Evolutionary conservation across 2,329 filamentous ascomycete species (phyloP).

Genomic region (Trichoderma cornu-damae): DNA sequence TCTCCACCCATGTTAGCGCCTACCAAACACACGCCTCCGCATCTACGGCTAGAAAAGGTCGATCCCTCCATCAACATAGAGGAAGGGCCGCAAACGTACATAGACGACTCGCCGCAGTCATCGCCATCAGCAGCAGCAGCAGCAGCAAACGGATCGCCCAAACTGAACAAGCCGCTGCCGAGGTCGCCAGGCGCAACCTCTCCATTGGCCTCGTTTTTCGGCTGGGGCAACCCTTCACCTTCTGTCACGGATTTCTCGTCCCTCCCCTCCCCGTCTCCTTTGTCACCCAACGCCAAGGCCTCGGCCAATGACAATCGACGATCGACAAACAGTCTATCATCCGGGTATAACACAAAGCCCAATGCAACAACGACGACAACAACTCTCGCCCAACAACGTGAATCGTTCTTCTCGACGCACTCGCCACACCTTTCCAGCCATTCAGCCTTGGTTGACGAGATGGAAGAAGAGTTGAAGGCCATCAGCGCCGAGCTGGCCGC

Average conservation of each 20-base stretch:
- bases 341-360: slow-evolving; percentile 36
- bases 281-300: slow-evolving; percentile 39
- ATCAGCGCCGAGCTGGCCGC: slow-evolving; percentile 88
- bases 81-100: slow-evolving; percentile 25
- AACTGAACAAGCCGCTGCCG: slow-evolving; percentile 51
- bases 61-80: slow-evolving; percentile 30
- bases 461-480: slow-evolving; percentile 90
- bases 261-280: slow-evolving; percentile 51
- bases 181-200: slow-evolving; percentile 47
- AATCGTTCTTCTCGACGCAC: slow-evolving; percentile 50
- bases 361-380: slow-evolving; percentile 39
- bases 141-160: slow-evolving; percentile 30
- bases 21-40: slow-evolving; percentile 48
- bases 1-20: slow-evolving; percentile 43
- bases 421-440: slow-evolving; percentile 35
- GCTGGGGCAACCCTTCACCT: slow-evolving; percentile 45
- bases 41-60: slow-evolving; percentile 46
- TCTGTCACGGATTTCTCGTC: slow-evolving; percentile 50
- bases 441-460: slow-evolving; percentile 64
- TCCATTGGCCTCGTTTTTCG: slow-evolving; percentile 50
- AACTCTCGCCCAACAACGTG: slow-evolving; percentile 45
- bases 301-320: slow-evolving; percentile 31
- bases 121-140: too few relatives aligned
- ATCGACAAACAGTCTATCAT: slow-evolving; percentile 28
- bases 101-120: slow-evolving; percentile 29